Conservation (phyloP, 169 alveolate species). For the Theileria luwenshuni region DNA sequence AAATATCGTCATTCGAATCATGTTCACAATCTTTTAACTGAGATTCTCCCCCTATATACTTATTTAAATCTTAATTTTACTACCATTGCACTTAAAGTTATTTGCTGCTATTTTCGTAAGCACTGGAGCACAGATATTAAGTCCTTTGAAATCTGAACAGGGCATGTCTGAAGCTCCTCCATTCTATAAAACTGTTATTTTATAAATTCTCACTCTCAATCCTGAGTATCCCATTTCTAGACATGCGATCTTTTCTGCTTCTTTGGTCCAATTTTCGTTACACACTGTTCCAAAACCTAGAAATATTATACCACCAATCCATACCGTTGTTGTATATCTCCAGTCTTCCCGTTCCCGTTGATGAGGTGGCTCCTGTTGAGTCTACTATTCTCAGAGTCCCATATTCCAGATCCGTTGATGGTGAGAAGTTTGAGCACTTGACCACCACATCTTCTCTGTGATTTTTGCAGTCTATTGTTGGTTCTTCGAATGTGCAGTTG, state of each 20-base stretch:
- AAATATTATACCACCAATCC: conserved; percentile 38
- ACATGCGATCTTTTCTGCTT: conserved; percentile 83
- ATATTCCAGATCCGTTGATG: conserved; percentile 64
- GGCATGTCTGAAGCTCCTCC: conserved; percentile 85
- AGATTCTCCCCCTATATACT: conserved; percentile 45
- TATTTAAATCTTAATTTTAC: background rate
- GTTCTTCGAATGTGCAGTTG: conserved; percentile 81
- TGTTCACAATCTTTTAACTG: conserved; percentile 50
- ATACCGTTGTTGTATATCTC: conserved; percentile 73
- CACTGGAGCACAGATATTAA: conserved; percentile 83
- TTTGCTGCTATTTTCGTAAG: conserved; percentile 81
- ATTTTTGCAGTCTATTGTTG: conserved; percentile 76
- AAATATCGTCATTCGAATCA: conserved; percentile 59
- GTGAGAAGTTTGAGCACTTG: conserved; percentile 75
- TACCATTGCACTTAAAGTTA: conserved; percentile 82
- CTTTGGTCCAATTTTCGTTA: conserved; percentile 81
- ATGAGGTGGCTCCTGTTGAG: conserved; percentile 66
- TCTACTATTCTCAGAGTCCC: conserved; percentile 81
- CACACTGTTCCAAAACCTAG: conserved; percentile 82
- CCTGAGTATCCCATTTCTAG: conserved; percentile 81
- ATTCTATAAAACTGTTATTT: conserved; percentile 57
- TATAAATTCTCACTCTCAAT: conserved; percentile 1
- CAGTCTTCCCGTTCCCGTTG: conserved; percentile 79
- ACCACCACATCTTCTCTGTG: conserved; percentile 83
- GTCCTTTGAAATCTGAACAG: conserved; percentile 83